A percentile compares a stretch with the other conserved stretches of the same genome.
Conservation (phyloP, 2,329 filamentous ascomycete species). For the Nannizziopsis arthrosporioides region DNA sequence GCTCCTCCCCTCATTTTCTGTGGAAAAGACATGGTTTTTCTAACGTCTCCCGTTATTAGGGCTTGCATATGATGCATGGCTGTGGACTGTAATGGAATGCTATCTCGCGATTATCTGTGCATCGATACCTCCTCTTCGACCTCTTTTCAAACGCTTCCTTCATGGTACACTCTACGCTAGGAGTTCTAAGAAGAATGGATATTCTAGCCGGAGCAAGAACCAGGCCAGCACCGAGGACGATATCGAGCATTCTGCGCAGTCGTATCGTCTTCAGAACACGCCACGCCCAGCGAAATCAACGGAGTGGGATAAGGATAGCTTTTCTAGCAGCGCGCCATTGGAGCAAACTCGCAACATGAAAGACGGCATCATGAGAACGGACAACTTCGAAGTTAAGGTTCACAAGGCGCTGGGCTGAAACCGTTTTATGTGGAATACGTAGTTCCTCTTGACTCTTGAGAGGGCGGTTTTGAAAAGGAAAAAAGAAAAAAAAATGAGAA, state of each 20-base stretch:
- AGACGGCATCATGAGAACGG: constrained; percentile 6
- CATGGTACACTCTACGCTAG: constrained; percentile 5
- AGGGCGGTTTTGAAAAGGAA: too few relatives aligned
- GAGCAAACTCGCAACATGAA: neutral
- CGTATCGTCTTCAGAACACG: neutral
- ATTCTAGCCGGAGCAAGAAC: constrained; percentile 2
- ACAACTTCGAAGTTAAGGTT: constrained; percentile 4
- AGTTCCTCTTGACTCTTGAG: too few relatives aligned
- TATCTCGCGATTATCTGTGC: constrained; percentile 11
- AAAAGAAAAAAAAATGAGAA: too few relatives aligned
- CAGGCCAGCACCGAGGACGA: neutral
- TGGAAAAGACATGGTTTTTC: neutral
- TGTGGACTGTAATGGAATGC: constrained; percentile 6
- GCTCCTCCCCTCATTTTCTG: neutral
- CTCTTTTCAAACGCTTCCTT: constrained; percentile 9
- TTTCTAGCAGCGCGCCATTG: constrained; percentile 4
- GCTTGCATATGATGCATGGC: constrained; percentile 9
- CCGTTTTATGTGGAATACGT: too few relatives aligned
- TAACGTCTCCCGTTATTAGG: constrained; percentile 3
- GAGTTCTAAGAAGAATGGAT: constrained; percentile 1
- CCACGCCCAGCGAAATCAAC: neutral
- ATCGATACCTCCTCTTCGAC: constrained; percentile 7
- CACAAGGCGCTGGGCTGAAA: too few relatives aligned
- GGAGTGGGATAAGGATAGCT: constrained; percentile 10
- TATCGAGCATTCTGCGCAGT: neutral